phyloP scores from a whole-genome alignment of 2,329 filamentous ascomycete species.

The Neonectria punicea region DNA sequence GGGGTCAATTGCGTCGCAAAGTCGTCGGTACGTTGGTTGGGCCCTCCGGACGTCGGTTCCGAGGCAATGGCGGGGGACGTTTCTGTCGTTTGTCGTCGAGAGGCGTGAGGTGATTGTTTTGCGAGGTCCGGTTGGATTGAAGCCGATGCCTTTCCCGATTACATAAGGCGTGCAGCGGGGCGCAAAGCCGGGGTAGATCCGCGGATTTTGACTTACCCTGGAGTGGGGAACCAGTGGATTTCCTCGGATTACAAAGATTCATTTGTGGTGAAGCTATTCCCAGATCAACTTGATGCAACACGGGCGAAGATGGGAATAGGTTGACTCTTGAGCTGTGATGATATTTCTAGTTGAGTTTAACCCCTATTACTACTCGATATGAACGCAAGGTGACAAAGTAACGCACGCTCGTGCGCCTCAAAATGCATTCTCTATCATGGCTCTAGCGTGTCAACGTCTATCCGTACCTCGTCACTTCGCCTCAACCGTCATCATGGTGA shows the following conservation, averaged over 20 bases:
- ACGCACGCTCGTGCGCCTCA: slow-evolving; percentile 3
- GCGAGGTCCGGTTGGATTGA: slow-evolving; percentile 24
- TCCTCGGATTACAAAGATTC: slow-evolving; percentile 30
- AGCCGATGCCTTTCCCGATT: slow-evolving; percentile 29
- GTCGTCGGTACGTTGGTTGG: slow-evolving; percentile 16
- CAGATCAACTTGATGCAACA: neutral
- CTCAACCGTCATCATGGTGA: slow-evolving; percentile 14
- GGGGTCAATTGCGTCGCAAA: slow-evolving; percentile 32
- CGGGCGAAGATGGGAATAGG: neutral
- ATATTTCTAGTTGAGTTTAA: no score
- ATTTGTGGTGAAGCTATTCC: slow-evolving; percentile 27
- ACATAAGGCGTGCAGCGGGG: slow-evolving; percentile 34
- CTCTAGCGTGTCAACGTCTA: slow-evolving; percentile 37
- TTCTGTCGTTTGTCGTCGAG: slow-evolving; percentile 13
- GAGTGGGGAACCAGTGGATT: slow-evolving; percentile 28
- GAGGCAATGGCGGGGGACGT: slow-evolving; percentile 18
- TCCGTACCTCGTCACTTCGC: slow-evolving; percentile 6
- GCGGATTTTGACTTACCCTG: slow-evolving; percentile 10
- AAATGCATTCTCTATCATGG: slow-evolving; percentile 35
- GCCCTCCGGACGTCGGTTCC: slow-evolving; percentile 18
- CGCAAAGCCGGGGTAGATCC: slow-evolving; percentile 17
- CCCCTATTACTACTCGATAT: neutral
- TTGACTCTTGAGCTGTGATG: neutral
- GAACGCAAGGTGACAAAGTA: neutral
- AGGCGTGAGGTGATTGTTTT: slow-evolving; percentile 45